Evolutionary conservation across 202 grass and related monocot species (phyloP).

Genomic region (Schoenoplectus triqueter): DNA sequence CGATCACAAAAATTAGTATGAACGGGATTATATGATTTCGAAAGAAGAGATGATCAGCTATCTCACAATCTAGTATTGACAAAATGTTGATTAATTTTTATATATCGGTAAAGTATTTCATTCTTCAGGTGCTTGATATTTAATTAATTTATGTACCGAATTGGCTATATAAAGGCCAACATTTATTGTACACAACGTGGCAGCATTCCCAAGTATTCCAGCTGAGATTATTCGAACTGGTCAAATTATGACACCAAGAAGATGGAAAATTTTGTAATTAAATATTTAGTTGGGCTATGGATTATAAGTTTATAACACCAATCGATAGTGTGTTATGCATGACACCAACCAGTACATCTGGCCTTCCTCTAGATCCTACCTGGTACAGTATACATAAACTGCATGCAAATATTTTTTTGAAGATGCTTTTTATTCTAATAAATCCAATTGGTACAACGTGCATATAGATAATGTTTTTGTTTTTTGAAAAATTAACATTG

Average conservation of each 20-base stretch:
- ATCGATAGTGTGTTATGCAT: not conserved
- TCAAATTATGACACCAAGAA: not conserved
- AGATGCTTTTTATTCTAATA: not conserved
- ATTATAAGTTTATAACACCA: not conserved
- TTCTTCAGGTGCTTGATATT: not conserved
- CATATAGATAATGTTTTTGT: not conserved
- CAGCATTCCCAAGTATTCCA: slow-evolving; percentile 3
- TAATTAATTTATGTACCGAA: not conserved
- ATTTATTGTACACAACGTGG: not conserved
- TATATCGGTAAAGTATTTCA: not conserved
- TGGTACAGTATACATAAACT: slow-evolving; percentile 21
- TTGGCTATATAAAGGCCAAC: not conserved
- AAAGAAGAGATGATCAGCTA: too few relatives aligned
- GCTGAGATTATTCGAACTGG: slow-evolving; percentile 20
- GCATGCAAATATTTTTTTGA: not conserved
- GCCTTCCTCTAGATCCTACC: slow-evolving; percentile 13
- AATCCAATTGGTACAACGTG: slow-evolving; percentile 24
- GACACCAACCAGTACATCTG: not conserved
- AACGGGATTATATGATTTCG: too few relatives aligned
- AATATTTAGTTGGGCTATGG: not conserved
- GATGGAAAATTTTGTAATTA: not conserved
- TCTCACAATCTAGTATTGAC: not conserved
- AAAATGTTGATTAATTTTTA: not conserved
- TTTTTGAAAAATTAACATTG: not conserved
- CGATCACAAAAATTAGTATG: too few relatives aligned